Base-by-base conservation (phyloP, 768 basidiomycete species). In the Arthromyces matolae region DNA sequence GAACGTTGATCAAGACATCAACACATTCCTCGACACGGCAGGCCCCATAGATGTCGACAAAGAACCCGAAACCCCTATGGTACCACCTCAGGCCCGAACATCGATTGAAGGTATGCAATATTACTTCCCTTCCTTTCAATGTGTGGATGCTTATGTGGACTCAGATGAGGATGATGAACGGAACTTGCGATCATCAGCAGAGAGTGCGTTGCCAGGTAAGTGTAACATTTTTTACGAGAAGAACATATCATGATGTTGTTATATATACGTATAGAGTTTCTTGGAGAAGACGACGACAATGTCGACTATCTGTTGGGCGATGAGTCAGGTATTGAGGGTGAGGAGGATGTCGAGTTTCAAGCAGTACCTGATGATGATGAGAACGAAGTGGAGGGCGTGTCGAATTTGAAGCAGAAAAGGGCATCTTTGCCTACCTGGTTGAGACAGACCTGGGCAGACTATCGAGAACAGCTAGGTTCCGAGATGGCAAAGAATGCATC, bases 321-420 rank as follows among this genome's bases (percentile, higher is more conserved):
- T 20, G 19, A 20, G 18, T 10, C 14, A 20, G 8, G 14, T 19
- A 20, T 8, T 20, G 35, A 36, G 9, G 19, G 13, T 8, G 35
- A 36, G 22, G 35, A 36, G 19, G 14, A 36, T 16, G 19, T 3
- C 18, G 35, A 36, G 14, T 36, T 45, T 35, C 20, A 28, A 45
- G 20, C 33, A 22, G 22, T 45, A 32, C 45, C 45, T 8, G 45
- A 45, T 45, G 45, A 45, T 37, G 35, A 45, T 25, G 45, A 45
- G 45, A 33, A 18, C 13, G 20, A 24, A 20, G 22, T 20, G 16
- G 31, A 20, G 12, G 33, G 16, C 20, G 9, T 25, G 18, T 32
- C n/a, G n/a, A 37, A 34, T 19, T 32, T 8, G 14, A 31, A 45
- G 5, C 19, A 45, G 35, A 34, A 25, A 34, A 24, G 20, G 13